Evolutionary conservation across 2,329 filamentous ascomycete genomes (phyloP).

Genomic region (Albifimbria verrucaria): DNA sequence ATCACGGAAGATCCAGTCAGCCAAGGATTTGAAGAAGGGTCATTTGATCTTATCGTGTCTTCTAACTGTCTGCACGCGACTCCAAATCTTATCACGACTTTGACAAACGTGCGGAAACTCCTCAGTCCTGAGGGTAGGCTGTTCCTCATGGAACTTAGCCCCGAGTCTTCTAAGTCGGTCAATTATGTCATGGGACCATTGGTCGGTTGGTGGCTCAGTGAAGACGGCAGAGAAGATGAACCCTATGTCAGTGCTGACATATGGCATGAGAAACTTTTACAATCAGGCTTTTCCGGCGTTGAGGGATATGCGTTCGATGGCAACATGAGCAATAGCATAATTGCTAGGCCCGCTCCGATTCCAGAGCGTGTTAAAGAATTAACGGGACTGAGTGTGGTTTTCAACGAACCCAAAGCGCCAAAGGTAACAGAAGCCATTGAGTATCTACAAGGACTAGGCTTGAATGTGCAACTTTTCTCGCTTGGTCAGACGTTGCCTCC

Average conservation of each 20-base stretch:
- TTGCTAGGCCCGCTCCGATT: too few relatives aligned
- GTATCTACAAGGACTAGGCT: too few relatives aligned
- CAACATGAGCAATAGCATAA: conserved; percentile 11
- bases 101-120: conserved; percentile 28
- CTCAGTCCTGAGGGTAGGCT: conserved; percentile 28
- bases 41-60: conserved; percentile 35
- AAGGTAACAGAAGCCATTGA: too few relatives aligned
- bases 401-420: too few relatives aligned
- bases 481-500: too few relatives aligned
- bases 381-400: too few relatives aligned
- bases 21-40: conserved; percentile 23
- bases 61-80: conserved; percentile 36
- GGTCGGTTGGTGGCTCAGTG: conserved; percentile 33
- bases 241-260: conserved; percentile 19
- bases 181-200: conserved; percentile 26
- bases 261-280: conserved; percentile 24
- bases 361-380: too few relatives aligned
- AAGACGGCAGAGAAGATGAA: conserved; percentile 20
- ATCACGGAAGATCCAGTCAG: conserved; percentile 16
- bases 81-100: conserved; percentile 15
- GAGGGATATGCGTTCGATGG: conserved; percentile 15
- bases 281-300: conserved; percentile 19
- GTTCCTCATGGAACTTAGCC: conserved; percentile 24
- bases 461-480: too few relatives aligned
- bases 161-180: conserved; percentile 16